phyloP scores from a whole-genome alignment of 2,329 filamentous ascomycete species.

The Colletotrichum nymphaeae region DNA sequence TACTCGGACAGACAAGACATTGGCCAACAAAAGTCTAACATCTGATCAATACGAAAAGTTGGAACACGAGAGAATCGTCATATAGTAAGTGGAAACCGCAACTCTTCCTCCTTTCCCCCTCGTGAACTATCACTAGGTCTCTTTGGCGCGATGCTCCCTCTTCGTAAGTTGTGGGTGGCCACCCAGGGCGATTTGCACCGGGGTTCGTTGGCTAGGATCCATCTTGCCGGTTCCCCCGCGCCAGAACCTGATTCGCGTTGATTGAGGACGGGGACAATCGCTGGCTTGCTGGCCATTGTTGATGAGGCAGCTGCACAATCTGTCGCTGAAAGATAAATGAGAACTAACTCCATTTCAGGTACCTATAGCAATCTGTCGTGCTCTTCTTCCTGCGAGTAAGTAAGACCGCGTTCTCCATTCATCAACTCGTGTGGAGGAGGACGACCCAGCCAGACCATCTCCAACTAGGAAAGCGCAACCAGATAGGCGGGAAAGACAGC shows the following conservation, averaged over 20 bases:
- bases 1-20: background rate
- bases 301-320: background rate
- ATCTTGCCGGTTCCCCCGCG: slow-evolving; percentile 21
- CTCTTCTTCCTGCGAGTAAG: slow-evolving; percentile 35
- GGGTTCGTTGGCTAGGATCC: slow-evolving; percentile 24
- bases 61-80: background rate
- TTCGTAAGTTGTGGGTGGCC: background rate
- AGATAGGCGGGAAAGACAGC: background rate
- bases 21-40: background rate
- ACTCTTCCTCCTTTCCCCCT: background rate
- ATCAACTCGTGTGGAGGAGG: background rate
- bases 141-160: background rate
- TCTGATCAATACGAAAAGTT: background rate
- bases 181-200: slow-evolving; percentile 16
- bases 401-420: background rate
- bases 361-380: background rate
- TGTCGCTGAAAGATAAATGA: background rate
- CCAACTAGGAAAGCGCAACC: background rate
- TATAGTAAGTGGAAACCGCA: background rate
- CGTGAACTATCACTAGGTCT: background rate
- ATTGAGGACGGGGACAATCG: background rate
- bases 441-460: background rate
- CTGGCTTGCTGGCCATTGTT: background rate
- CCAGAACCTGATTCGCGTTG: slow-evolving; percentile 14
- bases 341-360: slow-evolving; percentile 16